Base-by-base conservation (phyloP, 2,329 filamentous ascomycete species). In the Fusarium sp. region DNA sequence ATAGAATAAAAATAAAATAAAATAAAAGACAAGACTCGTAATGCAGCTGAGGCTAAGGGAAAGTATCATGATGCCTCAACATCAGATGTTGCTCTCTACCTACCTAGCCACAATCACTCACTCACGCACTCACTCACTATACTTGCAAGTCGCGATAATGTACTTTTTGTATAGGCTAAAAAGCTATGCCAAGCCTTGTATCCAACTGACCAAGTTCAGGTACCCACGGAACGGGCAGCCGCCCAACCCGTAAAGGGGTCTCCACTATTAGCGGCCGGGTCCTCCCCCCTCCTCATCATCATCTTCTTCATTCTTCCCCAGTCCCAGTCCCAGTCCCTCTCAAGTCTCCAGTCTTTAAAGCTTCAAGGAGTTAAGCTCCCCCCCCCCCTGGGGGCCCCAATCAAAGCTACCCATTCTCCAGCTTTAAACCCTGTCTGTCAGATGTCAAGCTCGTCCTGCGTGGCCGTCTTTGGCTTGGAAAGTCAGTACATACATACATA, bases 41-140 rank as follows among this genome's bases (percentile, higher is more conserved):
- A 44, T 57, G 19, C 3, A 19, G 51, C 49, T 39, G 47, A 57
- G 37, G 63, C 63, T 55, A 64, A 49, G 59, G 47, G 35, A 56
- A 64, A 66, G 65, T 70, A 65, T 69, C 67, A 65, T 68, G 65
- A 69, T 62, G 63, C 45, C 57, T 49, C 31, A 57, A 61, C 56
- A 70, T 69, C 67, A 60, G 65, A 66, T 70, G 63, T 70, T 59
- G 47, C 23, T 25, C 23, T 37, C 43, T 32, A 33, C 15, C n/a
- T n/a, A n/a, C 36, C 19, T 50, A 62, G 61, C 41, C 38, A 61
- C 47, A 29, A 25, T 14, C 3, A 4, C 13, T 8, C 3, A 4
- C 13, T 8, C n/a, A n/a, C n/a, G n/a, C n/a, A n/a, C n/a, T 14
- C 3, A 4, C 13, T 8, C 3, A 4, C 13, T 8, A 36, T 49